These are phyloP conservation scores for Echinochloa phyllopogon DNA, from an alignment of 176 grass and related monocot species.

Conservation along the genomic window DNA sequence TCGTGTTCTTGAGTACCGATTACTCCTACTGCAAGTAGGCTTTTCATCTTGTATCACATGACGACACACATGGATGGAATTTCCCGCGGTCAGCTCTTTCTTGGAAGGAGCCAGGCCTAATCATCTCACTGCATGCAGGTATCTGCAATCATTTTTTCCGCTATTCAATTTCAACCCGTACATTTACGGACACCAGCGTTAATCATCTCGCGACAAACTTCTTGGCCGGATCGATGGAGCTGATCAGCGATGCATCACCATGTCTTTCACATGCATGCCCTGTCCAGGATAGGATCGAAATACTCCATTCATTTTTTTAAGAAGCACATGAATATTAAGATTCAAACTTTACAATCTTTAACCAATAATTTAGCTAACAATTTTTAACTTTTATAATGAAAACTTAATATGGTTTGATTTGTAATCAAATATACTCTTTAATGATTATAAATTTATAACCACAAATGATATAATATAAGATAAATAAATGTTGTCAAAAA, in stretches of 20 bases:
- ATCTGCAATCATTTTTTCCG: conserved; percentile 33
- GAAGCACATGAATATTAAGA: no score
- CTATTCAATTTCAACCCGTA: conserved; percentile 27
- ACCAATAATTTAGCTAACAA: no score
- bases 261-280: conserved; percentile 14
- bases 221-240: background rate
- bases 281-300: background rate
- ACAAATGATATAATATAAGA: no score
- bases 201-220: background rate
- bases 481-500: no score
- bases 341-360: no score
- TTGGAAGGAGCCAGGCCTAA: conserved; percentile 38
- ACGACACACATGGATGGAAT: conserved; percentile 36
- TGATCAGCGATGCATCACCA: background rate
- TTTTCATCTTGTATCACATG: conserved; percentile 36
- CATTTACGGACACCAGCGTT: conserved; percentile 3
- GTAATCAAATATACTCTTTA: no score
- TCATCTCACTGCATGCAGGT: conserved; percentile 13
- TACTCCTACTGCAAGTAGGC: background rate
- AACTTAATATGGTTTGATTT: no score
- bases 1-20: background rate
- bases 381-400: no score
- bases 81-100: conserved; percentile 24
- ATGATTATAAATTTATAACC: no score
- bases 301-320: no score